phyloP scores from a whole-genome alignment of 2,329 filamentous ascomycete genomes.

The Exophiala phaeomuriformis region DNA sequence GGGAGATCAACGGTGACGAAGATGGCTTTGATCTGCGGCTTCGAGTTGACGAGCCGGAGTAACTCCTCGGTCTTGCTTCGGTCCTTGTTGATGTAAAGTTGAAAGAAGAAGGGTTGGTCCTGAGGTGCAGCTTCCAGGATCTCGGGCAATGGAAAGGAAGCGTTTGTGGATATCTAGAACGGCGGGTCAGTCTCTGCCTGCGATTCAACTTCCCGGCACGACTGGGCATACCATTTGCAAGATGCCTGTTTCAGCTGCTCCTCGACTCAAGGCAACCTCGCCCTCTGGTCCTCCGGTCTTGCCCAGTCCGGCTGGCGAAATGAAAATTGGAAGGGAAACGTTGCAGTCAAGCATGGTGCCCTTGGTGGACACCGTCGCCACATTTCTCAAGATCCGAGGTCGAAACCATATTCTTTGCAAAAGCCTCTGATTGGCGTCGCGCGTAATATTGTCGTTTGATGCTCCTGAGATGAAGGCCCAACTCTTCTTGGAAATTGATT shows the following conservation, averaged over 20 bases:
- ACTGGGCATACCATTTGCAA: constrained; percentile 38
- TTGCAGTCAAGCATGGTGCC: constrained; percentile 28
- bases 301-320: constrained; percentile 31
- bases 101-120: constrained; percentile 37
- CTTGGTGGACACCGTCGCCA: constrained; percentile 33
- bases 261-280: constrained; percentile 37
- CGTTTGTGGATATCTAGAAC: constrained; percentile 40
- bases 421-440: constrained; percentile 23
- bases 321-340: constrained; percentile 22
- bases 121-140: constrained; percentile 37
- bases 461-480: constrained; percentile 29
- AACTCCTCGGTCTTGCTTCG: constrained; percentile 46
- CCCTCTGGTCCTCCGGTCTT: constrained; percentile 40
- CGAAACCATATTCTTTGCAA: constrained; percentile 42
- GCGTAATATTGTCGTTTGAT: constrained; percentile 21
- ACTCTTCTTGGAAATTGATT: constrained; percentile 25
- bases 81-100: constrained; percentile 56
- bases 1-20: constrained; percentile 50
- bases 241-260: constrained; percentile 14
- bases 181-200: neutral
- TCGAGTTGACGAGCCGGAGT: constrained; percentile 45
- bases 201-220: neutral
- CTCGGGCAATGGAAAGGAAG: constrained; percentile 51
- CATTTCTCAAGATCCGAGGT: constrained; percentile 40
- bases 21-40: constrained; percentile 37